Conservation (phyloP, 2,329 filamentous ascomycete species). For the Colletotrichum brevisporum region DNA sequence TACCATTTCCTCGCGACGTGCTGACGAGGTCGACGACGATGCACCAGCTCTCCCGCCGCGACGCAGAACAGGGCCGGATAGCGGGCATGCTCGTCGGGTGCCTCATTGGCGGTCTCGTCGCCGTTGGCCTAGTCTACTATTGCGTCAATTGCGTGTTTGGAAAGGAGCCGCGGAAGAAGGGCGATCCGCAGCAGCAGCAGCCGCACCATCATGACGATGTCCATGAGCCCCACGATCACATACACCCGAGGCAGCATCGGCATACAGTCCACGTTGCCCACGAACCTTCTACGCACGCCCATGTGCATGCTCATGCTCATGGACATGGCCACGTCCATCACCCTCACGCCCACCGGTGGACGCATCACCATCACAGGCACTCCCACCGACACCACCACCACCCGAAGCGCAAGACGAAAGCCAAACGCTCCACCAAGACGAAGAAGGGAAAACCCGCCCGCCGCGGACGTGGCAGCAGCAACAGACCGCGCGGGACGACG, state of each 20-base stretch:
- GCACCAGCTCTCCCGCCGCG: constrained; percentile 12
- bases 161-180: neutral
- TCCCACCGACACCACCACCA: constrained; percentile 5
- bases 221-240: neutral
- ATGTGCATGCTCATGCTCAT: neutral
- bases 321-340: neutral
- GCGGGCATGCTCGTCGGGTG: constrained; percentile 37
- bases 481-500: neutral
- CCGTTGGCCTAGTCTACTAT: constrained; percentile 19
- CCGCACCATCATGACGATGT: neutral
- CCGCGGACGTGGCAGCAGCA: neutral
- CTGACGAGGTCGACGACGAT: neutral
- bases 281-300: neutral
- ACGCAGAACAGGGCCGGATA: constrained; percentile 20
- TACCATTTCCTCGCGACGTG: neutral
- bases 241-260: neutral
- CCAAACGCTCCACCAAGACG: neutral
- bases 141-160: constrained; percentile 32
- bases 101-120: constrained; percentile 24
- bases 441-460: neutral
- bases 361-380: constrained; percentile 25
- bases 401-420: neutral
- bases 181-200: neutral
- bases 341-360: constrained; percentile 16
- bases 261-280: neutral